Percentiles rank a stretch among this genome's conserved stretches.
These are phyloP conservation scores for Carex kokanica DNA, from an alignment of 176 grass and related monocot genomes.

Conservation along the genomic window DNA sequence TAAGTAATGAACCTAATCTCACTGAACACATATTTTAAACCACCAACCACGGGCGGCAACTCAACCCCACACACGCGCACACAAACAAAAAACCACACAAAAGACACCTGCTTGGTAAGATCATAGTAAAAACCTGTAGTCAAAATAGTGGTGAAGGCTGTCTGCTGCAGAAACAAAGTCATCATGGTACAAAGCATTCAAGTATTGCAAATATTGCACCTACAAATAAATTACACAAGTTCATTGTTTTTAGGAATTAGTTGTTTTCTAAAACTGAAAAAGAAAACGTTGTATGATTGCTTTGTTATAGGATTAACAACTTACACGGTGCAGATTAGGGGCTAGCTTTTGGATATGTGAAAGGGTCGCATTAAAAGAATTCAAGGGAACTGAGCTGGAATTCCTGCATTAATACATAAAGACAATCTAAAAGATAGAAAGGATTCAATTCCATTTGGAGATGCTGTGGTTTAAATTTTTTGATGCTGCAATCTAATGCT, in stretches of 20 bases:
- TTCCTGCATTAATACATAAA: conserved; percentile 49
- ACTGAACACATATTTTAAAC: background rate
- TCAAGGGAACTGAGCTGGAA: conserved; percentile 66
- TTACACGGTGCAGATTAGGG: conserved; percentile 87
- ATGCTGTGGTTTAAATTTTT: background rate
- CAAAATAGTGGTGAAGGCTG: conserved; percentile 91
- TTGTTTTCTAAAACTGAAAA: conserved; percentile 19
- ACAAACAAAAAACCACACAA: background rate
- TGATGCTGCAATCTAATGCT: background rate
- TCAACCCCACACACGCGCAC: background rate
- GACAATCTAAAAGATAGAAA: background rate
- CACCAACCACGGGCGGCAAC: background rate
- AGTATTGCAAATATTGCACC: conserved; percentile 89
- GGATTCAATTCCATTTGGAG: background rate
- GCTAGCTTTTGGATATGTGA: conserved; percentile 71
- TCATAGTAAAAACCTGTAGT: conserved; percentile 65
- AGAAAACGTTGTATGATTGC: conserved; percentile 15
- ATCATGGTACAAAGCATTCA: conserved; percentile 86
- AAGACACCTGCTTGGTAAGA: background rate
- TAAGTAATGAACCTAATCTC: background rate
- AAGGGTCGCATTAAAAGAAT: conserved; percentile 82
- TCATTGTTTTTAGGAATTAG: conserved; percentile 5
- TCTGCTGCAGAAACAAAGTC: conserved; percentile 75
- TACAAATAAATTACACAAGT: conserved; percentile 37
- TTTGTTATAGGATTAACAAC: conserved; percentile 26